phyloP scores from a whole-genome alignment of 2,329 filamentous ascomycete species.

The Tolypocladium capitatum region DNA sequence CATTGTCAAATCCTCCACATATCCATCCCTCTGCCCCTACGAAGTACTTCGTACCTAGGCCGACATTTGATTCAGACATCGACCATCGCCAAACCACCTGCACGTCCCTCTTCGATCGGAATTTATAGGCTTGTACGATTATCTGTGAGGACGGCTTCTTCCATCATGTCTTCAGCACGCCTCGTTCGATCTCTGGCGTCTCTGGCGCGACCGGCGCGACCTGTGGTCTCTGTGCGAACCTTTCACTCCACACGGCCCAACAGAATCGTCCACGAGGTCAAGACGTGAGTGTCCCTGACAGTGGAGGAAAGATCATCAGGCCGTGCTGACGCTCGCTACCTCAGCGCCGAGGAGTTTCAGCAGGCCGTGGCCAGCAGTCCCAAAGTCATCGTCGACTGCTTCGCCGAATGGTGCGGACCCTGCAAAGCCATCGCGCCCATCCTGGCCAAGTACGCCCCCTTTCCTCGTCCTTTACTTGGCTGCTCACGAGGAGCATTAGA shows the following conservation, averaged over 20 bases:
- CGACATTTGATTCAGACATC: not conserved
- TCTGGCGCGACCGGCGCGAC: not conserved
- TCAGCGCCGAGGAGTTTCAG: constrained; percentile 47
- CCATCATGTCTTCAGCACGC: not conserved
- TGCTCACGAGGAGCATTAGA: not conserved
- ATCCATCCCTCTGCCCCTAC: too few species aligned
- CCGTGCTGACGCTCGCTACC: not conserved
- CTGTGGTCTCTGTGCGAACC: constrained; percentile 3
- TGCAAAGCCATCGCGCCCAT: constrained; percentile 80
- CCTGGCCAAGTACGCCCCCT: constrained; percentile 25
- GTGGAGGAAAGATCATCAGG: accelerated
- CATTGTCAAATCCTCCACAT: not conserved
- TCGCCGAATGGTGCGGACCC: constrained; percentile 83
- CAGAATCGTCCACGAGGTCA: constrained; percentile 31
- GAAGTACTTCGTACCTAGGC: too few species aligned
- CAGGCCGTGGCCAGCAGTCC: constrained; percentile 34
- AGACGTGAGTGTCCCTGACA: constrained; percentile 16
- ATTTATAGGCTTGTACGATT: not conserved
- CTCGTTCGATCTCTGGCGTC: not conserved
- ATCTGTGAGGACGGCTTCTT: too few species aligned
- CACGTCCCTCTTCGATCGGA: not conserved
- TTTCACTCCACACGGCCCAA: constrained; percentile 26
- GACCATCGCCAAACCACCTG: not conserved
- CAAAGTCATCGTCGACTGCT: constrained; percentile 70
- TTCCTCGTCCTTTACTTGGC: not conserved